Base-by-base conservation (phyloP, 2,329 filamentous ascomycete genomes). In the Coleophoma crateriformis region DNA sequence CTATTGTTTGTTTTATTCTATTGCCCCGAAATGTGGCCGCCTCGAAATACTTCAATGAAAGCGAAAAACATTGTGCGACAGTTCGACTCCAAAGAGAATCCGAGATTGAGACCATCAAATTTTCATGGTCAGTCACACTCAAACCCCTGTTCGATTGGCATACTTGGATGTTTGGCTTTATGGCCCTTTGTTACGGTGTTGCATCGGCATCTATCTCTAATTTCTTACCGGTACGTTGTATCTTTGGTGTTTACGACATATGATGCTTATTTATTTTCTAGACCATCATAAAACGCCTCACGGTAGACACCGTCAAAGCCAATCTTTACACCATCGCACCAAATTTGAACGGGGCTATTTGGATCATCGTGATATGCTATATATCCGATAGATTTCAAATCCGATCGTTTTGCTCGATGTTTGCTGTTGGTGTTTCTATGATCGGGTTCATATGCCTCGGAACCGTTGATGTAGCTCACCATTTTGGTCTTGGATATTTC, bases 1-100 rank as follows among this genome's bases (percentile, higher is more conserved):
- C 50, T 32, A 34, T 52, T 39, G 45, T 54, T 8, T 46, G 48
- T 3, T 47, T 57, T 45, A 12, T 57, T 2, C 39, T 58, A 7
- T 52, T 60, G n/a, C 47, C 47, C 27, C 12, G 13, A 7, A 19
- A 44, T 35, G 47, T 49, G 3, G n/a, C 39, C 17, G 12, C 11
- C 13, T 47, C 46, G 10, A 20, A 14, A 15, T 47, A 47, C 33
- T 47, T 47, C 33, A 41, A 20, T 13, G 27, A 47, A 10, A 14
- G 15, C 17, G 46, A 47, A n/a, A 40, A 40, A 14, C 11, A 34
- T 20, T 48, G 47, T 37, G n/a, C 47, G 8, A 33, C 7, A 5
- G 17, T 48, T 6, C 47, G 47, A 19, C 15, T 33, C 11, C 10
- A 4, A 17, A n/a, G 12, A 15, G 37, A 14, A 10, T 13, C 37